These are phyloP conservation scores for Thelephora terrestris DNA, from an alignment of 1,284 basidiomycete species.

Conservation along the genomic window DNA sequence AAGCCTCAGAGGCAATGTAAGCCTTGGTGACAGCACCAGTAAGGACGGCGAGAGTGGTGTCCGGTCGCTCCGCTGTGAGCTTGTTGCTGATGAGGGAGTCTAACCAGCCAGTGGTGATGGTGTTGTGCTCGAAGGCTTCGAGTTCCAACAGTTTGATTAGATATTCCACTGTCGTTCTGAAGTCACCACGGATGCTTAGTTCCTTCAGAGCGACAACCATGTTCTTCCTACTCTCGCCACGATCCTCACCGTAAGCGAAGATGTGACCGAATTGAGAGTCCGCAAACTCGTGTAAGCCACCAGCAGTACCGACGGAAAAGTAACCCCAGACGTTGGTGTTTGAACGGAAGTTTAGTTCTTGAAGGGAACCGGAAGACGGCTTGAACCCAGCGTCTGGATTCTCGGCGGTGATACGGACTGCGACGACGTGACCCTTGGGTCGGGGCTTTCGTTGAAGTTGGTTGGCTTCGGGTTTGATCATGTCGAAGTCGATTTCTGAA, in stretches of 20 bases:
- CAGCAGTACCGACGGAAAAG: conserved; percentile 94
- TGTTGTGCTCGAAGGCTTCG: conserved; percentile 94
- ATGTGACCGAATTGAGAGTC: conserved; percentile 99
- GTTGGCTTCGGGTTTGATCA: conserved; percentile 78
- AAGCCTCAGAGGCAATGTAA: conserved; percentile 82
- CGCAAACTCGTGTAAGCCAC: conserved; percentile 97
- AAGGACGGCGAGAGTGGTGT: conserved; percentile 86
- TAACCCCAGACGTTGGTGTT: conserved; percentile 99
- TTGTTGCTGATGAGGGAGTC: conserved; percentile 95
- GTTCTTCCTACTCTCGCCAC: conserved; percentile 93
- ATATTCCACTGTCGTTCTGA: conserved; percentile 98
- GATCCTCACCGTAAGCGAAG: conserved; percentile 97
- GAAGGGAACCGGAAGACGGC: conserved; percentile 92
- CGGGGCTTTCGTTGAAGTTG: conserved; percentile 90
- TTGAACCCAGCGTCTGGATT: conserved; percentile 99
- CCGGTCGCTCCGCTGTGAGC: conserved; percentile 94
- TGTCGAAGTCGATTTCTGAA: conserved; percentile 96
- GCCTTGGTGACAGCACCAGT: conserved; percentile 98
- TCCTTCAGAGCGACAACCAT: conserved; percentile 99
- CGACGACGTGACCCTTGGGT: conserved; percentile 98
- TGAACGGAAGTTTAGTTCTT: conserved; percentile 99
- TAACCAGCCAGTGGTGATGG: conserved; percentile 97
- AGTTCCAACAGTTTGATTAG: conserved; percentile 96
- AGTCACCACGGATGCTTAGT: conserved; percentile 96
- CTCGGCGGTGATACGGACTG: conserved; percentile 98